Conservation (phyloP, 192 early-diverging fungal species). For the Polychytrium aggregatum region DNA sequence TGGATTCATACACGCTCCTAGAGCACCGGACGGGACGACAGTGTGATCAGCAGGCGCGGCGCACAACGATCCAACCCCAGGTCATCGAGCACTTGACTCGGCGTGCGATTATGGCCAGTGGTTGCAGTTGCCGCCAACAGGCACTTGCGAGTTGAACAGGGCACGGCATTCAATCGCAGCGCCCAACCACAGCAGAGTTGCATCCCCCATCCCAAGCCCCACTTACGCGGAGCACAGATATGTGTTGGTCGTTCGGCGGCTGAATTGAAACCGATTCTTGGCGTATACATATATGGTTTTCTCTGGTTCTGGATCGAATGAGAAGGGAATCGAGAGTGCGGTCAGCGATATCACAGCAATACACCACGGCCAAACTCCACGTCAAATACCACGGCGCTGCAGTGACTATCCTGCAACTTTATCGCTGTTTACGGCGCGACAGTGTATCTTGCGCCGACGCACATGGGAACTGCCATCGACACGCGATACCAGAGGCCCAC, state of each 20-base stretch:
- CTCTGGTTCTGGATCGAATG: constrained; percentile 5
- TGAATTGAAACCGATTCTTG: constrained; percentile 23
- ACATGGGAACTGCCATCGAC: neutral
- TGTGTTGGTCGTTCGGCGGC: constrained; percentile 31
- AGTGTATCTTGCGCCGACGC: neutral
- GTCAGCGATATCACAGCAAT: too few species aligned
- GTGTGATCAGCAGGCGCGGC: neutral
- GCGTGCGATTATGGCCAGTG: neutral
- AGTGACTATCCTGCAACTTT: too few species aligned
- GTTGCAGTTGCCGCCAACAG: neutral
- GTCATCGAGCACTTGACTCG: neutral
- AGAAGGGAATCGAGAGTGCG: too few species aligned
- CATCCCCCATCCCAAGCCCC: neutral
- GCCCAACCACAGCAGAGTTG: too few species aligned
- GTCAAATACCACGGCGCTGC: too few species aligned
- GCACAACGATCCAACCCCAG: neutral
- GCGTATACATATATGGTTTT: constrained; percentile 32
- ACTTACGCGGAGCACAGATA: constrained; percentile 32
- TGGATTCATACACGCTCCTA: constrained; percentile 32
- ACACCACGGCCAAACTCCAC: too few species aligned
- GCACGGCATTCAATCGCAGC: too few species aligned
- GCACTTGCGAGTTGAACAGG: neutral
- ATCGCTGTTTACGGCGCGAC: too few species aligned
- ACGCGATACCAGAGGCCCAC: neutral
- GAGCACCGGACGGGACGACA: neutral